phyloP scores from a whole-genome alignment of 2,329 filamentous ascomycete genomes.

The Rhytidhysteron rufulum region DNA sequence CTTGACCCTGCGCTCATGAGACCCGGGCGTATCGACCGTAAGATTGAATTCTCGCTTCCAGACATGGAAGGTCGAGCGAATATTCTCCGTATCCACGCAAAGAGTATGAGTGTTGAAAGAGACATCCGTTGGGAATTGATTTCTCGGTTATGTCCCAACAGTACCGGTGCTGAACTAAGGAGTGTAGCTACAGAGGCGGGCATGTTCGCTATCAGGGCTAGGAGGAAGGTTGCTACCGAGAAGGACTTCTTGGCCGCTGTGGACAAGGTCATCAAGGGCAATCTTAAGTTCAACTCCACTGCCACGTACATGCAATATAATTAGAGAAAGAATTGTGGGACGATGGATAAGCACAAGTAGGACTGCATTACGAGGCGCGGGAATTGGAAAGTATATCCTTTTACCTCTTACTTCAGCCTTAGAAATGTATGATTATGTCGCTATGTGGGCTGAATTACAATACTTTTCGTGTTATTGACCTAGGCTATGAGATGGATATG shows the following conservation, averaged over 20 bases:
- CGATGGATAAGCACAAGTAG: not conserved
- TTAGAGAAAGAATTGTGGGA: constrained; percentile 47
- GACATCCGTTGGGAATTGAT: constrained; percentile 99
- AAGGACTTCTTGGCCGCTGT: constrained; percentile 98
- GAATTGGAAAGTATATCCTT: too few species aligned
- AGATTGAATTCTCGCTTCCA: constrained; percentile 97
- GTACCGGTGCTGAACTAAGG: constrained; percentile 90
- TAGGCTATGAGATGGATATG: too few species aligned
- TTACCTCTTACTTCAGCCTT: not conserved
- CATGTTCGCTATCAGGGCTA: constrained; percentile 93
- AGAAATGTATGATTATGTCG: not conserved
- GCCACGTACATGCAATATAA: constrained; percentile 99
- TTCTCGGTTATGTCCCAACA: constrained; percentile 92
- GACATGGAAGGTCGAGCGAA: constrained; percentile 97
- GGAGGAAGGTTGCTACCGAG: constrained; percentile 96
- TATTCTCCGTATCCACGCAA: constrained; percentile 96
- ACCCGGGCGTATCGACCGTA: constrained; percentile 94
- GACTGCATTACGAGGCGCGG: constrained; percentile 6
- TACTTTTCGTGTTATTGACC: too few species aligned
- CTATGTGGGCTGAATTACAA: too few species aligned
- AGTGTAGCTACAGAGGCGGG: constrained; percentile 97
- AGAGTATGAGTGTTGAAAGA: constrained; percentile 98
- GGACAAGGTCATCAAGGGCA: constrained; percentile 99
- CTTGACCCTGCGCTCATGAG: constrained; percentile 96
- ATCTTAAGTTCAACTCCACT: constrained; percentile 98